Percentiles rank a stretch among this genome's conserved stretches.
phyloP scores from a whole-genome alignment of 345 rosid species.

The Combretum micranthum region DNA sequence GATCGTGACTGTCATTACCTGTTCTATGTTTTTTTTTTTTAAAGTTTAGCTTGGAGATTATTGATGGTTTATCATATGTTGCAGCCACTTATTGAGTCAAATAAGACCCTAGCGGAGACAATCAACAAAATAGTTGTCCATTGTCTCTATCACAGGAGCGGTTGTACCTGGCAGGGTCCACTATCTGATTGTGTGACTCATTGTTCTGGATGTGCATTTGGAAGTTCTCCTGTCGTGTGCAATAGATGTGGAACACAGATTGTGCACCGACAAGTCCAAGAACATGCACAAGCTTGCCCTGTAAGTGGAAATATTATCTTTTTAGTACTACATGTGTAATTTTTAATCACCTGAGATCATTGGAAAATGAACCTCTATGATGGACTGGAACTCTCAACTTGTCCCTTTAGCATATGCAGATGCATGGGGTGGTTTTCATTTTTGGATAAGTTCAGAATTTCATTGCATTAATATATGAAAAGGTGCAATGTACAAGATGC shows the following conservation, averaged over 20 bases:
- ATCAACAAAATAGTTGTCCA: slow-evolving; percentile 54
- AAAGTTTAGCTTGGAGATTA: not conserved
- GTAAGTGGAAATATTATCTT: slow-evolving; percentile 33
- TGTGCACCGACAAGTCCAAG: slow-evolving; percentile 62
- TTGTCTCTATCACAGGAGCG: slow-evolving; percentile 71
- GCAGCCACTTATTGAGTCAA: slow-evolving; percentile 70
- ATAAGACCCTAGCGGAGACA: slow-evolving; percentile 53
- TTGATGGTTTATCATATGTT: slow-evolving; percentile 9
- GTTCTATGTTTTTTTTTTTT: slow-evolving; percentile 4
- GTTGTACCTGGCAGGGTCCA: slow-evolving; percentile 79
- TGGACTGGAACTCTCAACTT: no score
- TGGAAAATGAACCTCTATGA: no score
- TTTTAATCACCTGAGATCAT: no score
- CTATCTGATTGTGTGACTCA: slow-evolving; percentile 56
- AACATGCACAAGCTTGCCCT: slow-evolving; percentile 70
- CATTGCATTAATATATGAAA: no score
- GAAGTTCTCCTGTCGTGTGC: slow-evolving; percentile 69
- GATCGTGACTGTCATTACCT: not conserved
- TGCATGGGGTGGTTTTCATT: no score
- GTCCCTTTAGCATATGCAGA: no score
- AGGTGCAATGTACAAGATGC: no score
- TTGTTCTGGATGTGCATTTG: slow-evolving; percentile 67
- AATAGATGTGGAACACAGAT: slow-evolving; percentile 53
- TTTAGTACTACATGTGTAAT: not conserved
- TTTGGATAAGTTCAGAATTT: no score